Percentiles rank a stretch among this genome's conserved stretches.
These are phyloP conservation scores for Sclerotinia sclerotiorum DNA, from an alignment of 2,329 filamentous ascomycete species.

Conservation along the genomic window DNA sequence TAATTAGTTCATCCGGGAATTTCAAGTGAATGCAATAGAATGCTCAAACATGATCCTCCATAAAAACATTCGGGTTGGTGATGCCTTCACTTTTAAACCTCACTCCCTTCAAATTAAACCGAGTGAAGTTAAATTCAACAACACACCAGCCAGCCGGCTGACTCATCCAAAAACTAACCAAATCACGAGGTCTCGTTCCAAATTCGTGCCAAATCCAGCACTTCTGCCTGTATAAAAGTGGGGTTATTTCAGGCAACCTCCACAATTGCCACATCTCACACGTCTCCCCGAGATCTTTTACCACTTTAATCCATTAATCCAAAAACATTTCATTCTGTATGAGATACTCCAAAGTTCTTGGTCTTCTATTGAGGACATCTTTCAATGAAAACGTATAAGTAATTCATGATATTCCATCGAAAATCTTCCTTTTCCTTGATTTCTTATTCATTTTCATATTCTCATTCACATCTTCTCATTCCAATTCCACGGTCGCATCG, in stretches of 20 bases:
- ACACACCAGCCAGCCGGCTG: background rate
- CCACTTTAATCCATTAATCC: background rate
- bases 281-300: background rate
- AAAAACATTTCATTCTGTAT: background rate
- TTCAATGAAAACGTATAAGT: slow-evolving; percentile 12
- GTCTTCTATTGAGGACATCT: background rate
- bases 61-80: background rate
- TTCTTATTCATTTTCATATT: background rate
- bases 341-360: background rate
- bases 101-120: background rate
- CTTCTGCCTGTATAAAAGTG: slow-evolving; percentile 22
- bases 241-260: background rate
- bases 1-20: background rate
- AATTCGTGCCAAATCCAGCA: slow-evolving; percentile 3
- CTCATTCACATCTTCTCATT: background rate
- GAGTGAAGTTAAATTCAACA: background rate
- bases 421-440: slow-evolving; percentile 1
- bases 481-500: background rate
- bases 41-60: too few relatives aligned
- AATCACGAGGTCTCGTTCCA: slow-evolving; percentile 11
- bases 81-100: background rate
- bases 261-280: background rate
- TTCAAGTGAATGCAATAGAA: too few relatives aligned
- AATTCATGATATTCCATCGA: background rate
- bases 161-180: background rate